These are phyloP conservation scores for Coffea eugenioides DNA, from an alignment of 257 asterid genomes.

Conservation along the genomic window DNA sequence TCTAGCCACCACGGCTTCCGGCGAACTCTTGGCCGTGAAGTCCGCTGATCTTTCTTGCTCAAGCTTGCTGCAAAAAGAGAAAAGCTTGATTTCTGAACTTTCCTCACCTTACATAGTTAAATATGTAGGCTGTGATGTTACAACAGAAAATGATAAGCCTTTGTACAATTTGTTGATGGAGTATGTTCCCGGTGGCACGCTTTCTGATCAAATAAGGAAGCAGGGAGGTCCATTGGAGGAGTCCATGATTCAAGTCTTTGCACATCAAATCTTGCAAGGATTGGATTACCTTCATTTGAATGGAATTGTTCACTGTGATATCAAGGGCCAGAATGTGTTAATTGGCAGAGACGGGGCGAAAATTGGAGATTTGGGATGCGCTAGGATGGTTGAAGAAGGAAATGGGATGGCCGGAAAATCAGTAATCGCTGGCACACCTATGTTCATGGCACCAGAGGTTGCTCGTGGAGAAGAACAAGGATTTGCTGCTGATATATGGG, in stretches of 20 bases:
- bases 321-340: conserved; percentile 65
- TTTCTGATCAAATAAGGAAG: conserved; percentile 51
- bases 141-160: conserved; percentile 21
- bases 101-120: conserved; percentile 55
- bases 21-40: conserved; percentile 68
- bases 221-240: conserved; percentile 53
- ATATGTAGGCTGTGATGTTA: conserved; percentile 54
- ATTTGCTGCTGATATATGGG: conserved; percentile 82
- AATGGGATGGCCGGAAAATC: background rate
- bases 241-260: conserved; percentile 30
- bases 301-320: conserved; percentile 73
- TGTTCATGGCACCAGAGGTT: conserved; percentile 90
- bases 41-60: conserved; percentile 52
- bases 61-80: conserved; percentile 45
- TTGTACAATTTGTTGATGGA: conserved; percentile 66
- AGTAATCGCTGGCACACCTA: conserved; percentile 72
- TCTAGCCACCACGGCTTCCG: conserved; percentile 48
- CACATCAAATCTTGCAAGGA: conserved; percentile 50
- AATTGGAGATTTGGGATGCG: conserved; percentile 86
- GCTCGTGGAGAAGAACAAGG: conserved; percentile 80
- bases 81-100: conserved; percentile 47
- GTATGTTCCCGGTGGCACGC: conserved; percentile 69
- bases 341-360: conserved; percentile 47
- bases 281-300: conserved; percentile 51
- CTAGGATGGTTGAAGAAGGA: conserved; percentile 25